Percentiles rank a stretch among this genome's conserved stretches.
These are phyloP conservation scores for Pseudopithomyces chartarum DNA, from an alignment of 2,329 filamentous ascomycete species.

Conservation along the genomic window DNA sequence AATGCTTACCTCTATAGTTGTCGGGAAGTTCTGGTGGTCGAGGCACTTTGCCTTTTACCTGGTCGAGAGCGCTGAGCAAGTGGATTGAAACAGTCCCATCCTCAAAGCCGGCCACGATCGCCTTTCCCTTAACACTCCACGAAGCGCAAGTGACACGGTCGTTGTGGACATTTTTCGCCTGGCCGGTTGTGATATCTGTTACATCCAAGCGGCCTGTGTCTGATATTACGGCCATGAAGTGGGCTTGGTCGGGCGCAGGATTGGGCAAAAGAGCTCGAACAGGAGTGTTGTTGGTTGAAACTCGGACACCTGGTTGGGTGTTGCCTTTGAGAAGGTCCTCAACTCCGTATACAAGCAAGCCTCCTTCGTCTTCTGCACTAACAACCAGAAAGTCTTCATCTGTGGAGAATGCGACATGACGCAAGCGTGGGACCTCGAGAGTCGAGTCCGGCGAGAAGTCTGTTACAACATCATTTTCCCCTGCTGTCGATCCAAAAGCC, in stretches of 20 bases:
- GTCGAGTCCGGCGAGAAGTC: conserved; percentile 74
- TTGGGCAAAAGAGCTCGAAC: conserved; percentile 80
- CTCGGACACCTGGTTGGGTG: conserved; percentile 69
- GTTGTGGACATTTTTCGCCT: conserved; percentile 61
- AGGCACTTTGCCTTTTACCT: conserved; percentile 76
- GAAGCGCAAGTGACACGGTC: conserved; percentile 79
- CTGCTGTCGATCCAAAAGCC: conserved; percentile 64
- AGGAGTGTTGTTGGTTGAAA: conserved; percentile 75
- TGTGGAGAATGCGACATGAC: conserved; percentile 88
- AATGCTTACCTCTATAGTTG: conserved; percentile 67
- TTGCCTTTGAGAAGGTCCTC: conserved; percentile 68
- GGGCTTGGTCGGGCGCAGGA: conserved; percentile 72
- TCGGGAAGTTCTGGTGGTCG: conserved; percentile 69
- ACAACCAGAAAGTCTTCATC: conserved; percentile 85
- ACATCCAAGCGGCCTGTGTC: conserved; percentile 80
- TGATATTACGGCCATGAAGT: conserved; percentile 81
- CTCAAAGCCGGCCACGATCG: conserved; percentile 82
- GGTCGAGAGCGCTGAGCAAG: conserved; percentile 72
- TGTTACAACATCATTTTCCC: conserved; percentile 68
- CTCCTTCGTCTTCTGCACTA: conserved; percentile 79
- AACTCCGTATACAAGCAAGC: conserved; percentile 82
- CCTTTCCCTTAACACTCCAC: conserved; percentile 94
- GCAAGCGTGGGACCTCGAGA: conserved; percentile 76
- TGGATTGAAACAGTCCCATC: conserved; percentile 84
- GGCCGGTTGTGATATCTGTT: conserved; percentile 73